Base-by-base conservation (phyloP, 2,329 filamentous ascomycete species). In the Phyllosticta citribraziliensis region DNA sequence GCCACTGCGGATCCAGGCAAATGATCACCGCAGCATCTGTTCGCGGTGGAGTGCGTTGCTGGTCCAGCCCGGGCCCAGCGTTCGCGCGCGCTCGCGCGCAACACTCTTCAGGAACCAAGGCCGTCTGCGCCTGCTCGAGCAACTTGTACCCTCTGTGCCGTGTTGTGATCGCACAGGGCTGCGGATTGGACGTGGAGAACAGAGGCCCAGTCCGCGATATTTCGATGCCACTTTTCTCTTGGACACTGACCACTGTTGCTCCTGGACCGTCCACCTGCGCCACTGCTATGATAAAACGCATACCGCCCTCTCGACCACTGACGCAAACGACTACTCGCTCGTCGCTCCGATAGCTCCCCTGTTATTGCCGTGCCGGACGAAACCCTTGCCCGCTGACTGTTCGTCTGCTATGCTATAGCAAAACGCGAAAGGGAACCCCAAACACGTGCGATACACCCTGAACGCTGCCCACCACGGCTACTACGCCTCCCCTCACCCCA, bases 1-100 rank as follows among this genome's bases (percentile, higher is more conserved):
- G 71, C 65, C 58, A 40, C 19, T 58, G 68, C 67, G 65, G 67
- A 70, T 70, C 65, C 73, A 66, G 69, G 72, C 69, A 69, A 71
- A 69, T 73, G 72, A 74, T 73, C 74, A 76, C 73, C 69, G 73
- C 73, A 76, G 75, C 73, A 74, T 75, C 33, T 40, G 73, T 73
- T 74, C 72, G 71, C 73, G 72, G 68, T 72, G 72, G 72, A 74
- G 73, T 72, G 66, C 67, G 70, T 71, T 69, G 70, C 70, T 67
- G 68, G 69, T 67, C 71, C 73, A 74, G 71, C 72, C 72, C 72
- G 71, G 27, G 71, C 71, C 70, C 69, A 75, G 72, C 71, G 27
- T 30, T 30, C 27, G 70, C 70, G 68, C 68, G 70, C 68, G 66
- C 70, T 72, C 33, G 70, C 70, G 68, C 68, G 70, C 68, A 66